phyloP scores from a whole-genome alignment of 371 early-diverging fungal species.

The Mucor irregularis region DNA sequence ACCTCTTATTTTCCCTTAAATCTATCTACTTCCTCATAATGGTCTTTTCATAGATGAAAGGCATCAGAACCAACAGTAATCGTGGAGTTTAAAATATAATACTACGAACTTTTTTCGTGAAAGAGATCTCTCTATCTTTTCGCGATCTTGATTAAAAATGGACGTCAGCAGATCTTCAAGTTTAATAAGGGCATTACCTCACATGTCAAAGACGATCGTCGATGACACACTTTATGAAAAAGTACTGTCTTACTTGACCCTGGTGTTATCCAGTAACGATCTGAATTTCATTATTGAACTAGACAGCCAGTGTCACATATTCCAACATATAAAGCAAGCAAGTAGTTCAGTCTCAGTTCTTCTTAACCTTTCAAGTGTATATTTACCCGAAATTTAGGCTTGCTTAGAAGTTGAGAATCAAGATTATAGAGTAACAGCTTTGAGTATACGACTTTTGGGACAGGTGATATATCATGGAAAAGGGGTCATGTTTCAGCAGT shows the following conservation, averaged over 20 bases:
- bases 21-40: neutral
- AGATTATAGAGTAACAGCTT: constrained; percentile 40
- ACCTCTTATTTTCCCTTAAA: neutral
- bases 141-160: constrained; percentile 5
- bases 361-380: neutral
- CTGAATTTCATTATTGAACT: neutral
- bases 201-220: constrained; percentile 43
- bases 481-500: constrained; percentile 10
- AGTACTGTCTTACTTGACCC: constrained; percentile 32
- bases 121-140: too few relatives aligned
- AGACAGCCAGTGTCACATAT: neutral
- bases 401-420: constrained; percentile 19
- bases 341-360: neutral
- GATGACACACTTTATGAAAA: constrained; percentile 53
- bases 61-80: too few relatives aligned
- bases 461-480: constrained; percentile 19
- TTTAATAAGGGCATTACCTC: constrained; percentile 36
- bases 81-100: too few relatives aligned
- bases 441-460: constrained; percentile 43
- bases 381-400: neutral
- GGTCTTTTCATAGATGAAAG: too few relatives aligned
- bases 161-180: constrained; percentile 30
- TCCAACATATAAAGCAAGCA: constrained; percentile 1
- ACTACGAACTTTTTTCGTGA: too few relatives aligned
- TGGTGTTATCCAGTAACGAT: constrained; percentile 8